A percentile compares a stretch with the other conserved stretches of the same genome.
Conservation (phyloP, 2,329 filamentous ascomycete species). For the Phyllosticta ampelicida region DNA sequence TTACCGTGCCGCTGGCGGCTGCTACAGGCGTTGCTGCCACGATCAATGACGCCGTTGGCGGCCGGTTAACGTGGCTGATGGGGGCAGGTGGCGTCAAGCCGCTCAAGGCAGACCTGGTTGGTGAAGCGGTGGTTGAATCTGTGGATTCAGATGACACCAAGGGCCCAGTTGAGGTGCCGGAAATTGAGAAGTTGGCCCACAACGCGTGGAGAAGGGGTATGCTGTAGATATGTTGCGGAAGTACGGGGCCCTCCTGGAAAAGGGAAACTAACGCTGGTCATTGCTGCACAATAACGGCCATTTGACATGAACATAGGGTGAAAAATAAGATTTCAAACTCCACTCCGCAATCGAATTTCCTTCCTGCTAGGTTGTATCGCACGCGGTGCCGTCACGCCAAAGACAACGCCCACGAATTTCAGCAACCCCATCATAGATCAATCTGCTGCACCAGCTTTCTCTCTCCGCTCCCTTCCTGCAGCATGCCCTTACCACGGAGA, state of each 20-base stretch:
- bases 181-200: slow-evolving; percentile 72
- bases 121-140: slow-evolving; percentile 81
- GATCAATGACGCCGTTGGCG: slow-evolving; percentile 68
- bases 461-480: not conserved
- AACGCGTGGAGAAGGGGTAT: slow-evolving; percentile 85
- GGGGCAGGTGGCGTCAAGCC: slow-evolving; percentile 79
- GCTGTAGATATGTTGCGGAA: slow-evolving; percentile 43
- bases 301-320: no score
- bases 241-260: no score
- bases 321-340: no score
- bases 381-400: no score
- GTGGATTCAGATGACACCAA: slow-evolving; percentile 61
- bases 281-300: no score
- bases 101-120: slow-evolving; percentile 75
- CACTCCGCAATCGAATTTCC: no score
- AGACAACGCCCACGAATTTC: no score
- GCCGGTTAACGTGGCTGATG: slow-evolving; percentile 63
- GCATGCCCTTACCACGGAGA: not conserved
- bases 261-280: no score
- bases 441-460: not conserved
- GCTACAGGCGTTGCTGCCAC: slow-evolving; percentile 62
- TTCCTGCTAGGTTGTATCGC: no score
- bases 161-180: slow-evolving; percentile 65
- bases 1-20: slow-evolving; percentile 78
- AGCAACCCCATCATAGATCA: not conserved